Evolutionary conservation across 2,329 filamentous ascomycete species (phyloP), one percentile per base, ranked within the genome.

Genomic region (Clarireedia monteithiana): DNA sequence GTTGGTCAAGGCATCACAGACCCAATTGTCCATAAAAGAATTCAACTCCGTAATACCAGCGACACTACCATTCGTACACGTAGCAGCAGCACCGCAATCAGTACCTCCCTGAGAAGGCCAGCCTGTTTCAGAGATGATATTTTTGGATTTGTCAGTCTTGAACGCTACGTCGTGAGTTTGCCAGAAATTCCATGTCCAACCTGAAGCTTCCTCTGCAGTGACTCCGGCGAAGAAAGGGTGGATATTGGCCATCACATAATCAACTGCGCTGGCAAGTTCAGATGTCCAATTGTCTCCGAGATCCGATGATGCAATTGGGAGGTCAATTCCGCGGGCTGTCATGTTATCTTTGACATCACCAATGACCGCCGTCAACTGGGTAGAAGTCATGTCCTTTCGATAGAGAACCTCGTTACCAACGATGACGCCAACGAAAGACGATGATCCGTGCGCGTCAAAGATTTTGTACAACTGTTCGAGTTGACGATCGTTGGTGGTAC

Each of bases 211-310:
- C 2, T 81, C 74, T 2, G 84, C 85, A 0, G 79, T 75, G 12
- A 89, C 83, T 48, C 92, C 92, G 0, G 85, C 88, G 68, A 97
- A 97, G 78, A 97, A 96, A 0, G 94, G 92, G 69, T 97, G 94
- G 54, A 97, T 89, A 68, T 97, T 97, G 63, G 89, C 87, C 91
- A 97, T 96, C 71, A 97, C 84, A 66, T 89, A 85, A 70, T 97
- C 91, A 44, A 89, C 88, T 51, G 83, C 77, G 4, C 73, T 64
- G 0, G 87, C 88, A 17, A 97, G 80, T 2, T 77, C 75, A 0
- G 77, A 67, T 2, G 83, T 86, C 92, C 92, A 97, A 66, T 92
- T 87, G 66, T 94, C 86, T 26, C 92, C 92, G 0, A 97, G 78
- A 69, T 97, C 92, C 0, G 88, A 91, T 0, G 90, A 95, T 0